Evolutionary conservation across 768 basidiomycete genomes (phyloP).

Genomic region (Sarcomyxa edulis): DNA sequence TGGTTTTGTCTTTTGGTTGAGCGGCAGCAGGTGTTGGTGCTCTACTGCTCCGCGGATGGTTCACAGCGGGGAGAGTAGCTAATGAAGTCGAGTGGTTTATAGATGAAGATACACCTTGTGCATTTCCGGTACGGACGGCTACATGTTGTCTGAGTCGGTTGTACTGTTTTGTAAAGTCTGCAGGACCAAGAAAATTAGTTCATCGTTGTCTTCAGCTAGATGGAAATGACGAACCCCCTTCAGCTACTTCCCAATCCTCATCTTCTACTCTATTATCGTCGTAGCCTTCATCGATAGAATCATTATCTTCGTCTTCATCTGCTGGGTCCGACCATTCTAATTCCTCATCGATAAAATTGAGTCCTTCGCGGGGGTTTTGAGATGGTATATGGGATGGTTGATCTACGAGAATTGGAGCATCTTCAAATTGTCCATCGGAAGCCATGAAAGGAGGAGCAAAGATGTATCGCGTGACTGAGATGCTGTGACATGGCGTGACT

Average conservation of each 20-base stretch:
- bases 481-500: no score
- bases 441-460: no score
- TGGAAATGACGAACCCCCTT: conserved; percentile 54
- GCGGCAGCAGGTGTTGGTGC: conserved; percentile 18
- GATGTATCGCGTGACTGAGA: no score
- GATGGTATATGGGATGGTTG: background rate
- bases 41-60: conserved; percentile 48
- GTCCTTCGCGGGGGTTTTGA: background rate
- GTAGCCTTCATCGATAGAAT: conserved; percentile 43
- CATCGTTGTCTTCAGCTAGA: background rate
- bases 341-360: conserved; percentile 1
- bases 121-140: conserved; percentile 72
- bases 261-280: conserved; percentile 68
- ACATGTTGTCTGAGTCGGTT: conserved; percentile 92
- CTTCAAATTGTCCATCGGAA: background rate
- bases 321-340: conserved; percentile 1
- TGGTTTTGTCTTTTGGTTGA: conserved; percentile 48
- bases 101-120: conserved; percentile 52
- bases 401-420: no score
- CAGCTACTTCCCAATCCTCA: conserved; percentile 85
- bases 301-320: conserved; percentile 14
- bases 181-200: conserved; percentile 5
- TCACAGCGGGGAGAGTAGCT: conserved; percentile 65
- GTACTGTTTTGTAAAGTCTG: conserved; percentile 98
- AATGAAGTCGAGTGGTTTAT: conserved; percentile 44